Base-by-base conservation (phyloP, 768 basidiomycete genomes). In the Leccinum disarticulatum region DNA sequence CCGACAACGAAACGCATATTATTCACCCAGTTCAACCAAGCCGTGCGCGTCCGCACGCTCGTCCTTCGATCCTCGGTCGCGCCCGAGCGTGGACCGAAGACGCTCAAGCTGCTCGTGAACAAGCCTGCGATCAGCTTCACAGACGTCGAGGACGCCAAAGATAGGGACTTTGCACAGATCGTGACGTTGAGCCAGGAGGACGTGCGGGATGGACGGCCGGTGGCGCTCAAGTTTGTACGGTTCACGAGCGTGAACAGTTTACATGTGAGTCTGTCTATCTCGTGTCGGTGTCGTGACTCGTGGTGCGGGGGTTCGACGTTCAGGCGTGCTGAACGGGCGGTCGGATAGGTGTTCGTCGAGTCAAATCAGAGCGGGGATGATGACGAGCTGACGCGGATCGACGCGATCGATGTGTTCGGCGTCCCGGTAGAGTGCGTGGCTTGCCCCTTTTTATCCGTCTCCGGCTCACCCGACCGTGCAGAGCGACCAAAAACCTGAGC, bases 201-300 rank as follows among this genome's bases (percentile, higher is more conserved):
- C 61, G 80, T 80, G 6, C 64, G 74, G 17, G 70, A 65, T 47
- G 73, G 80, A 46, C 79, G 78, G 22, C 77, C 70, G 48, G 76
- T 90, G 47, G 63, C 77, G 15, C 71, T 91, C 64, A 80, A 85
- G 57, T 86, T 80, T 66, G 89, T 91, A 15, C 78, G 86, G 33
- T 90, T 92, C 70, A 88, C 88, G 75, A 74, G 70, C 19, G 87
- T 90, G 57, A 87, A 81, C 59, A 83, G 80, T 52, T 70, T 91
- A 28, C 85, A 87, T 69, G 90, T 88, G 63, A 11, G 43, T 41
- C 27, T 27, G 27, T 25, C 2, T 15, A n/a, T n/a, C n/a, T n/a
- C n/a, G n/a, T n/a, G 28, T n/a, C 17, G 7, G 7, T 17, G 50
- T 30, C n/a, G 14, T 30, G 11, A 22, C 22, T 22, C 22, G 27